phyloP scores from a whole-genome alignment of 2,329 filamentous ascomycete species.

The Graphilbum ipis-grandicollis region DNA sequence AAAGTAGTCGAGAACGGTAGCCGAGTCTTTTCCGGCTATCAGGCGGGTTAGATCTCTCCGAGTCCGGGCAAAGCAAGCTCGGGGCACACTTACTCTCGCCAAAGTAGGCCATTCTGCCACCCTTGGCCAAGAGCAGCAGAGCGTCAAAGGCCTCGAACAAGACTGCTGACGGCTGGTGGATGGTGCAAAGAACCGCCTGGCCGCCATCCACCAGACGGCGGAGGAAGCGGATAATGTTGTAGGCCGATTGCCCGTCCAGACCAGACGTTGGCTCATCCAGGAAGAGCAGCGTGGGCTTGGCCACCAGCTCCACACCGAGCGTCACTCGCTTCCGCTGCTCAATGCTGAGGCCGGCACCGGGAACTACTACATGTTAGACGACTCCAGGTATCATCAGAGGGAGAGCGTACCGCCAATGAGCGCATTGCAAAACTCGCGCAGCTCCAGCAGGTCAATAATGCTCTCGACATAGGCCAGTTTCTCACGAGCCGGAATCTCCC shows the following conservation, averaged over 20 bases:
- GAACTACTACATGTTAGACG: too few species aligned
- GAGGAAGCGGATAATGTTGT: conserved; percentile 45
- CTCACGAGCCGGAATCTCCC: conserved; percentile 42
- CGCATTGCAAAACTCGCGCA: too few species aligned
- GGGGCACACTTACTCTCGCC: too few species aligned
- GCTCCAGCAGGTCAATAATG: conserved; percentile 47
- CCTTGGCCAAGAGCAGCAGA: conserved; percentile 43
- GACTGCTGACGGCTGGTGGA: conserved; percentile 51
- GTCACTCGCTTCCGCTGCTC: conserved; percentile 37
- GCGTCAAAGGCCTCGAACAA: conserved; percentile 50
- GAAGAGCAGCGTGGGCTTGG: conserved; percentile 41
- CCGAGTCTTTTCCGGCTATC: too few species aligned
- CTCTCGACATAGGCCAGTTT: conserved; percentile 63
- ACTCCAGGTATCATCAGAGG: too few species aligned
- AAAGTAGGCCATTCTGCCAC: conserved; percentile 49
- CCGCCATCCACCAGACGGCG: conserved; percentile 47
- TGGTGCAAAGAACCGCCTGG: conserved; percentile 51
- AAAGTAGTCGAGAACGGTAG: too few species aligned
- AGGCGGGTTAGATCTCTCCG: too few species aligned
- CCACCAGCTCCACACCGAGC: conserved; percentile 42
- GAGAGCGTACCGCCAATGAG: too few species aligned
- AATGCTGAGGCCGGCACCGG: conserved; percentile 33
- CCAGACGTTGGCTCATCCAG: conserved; percentile 46
- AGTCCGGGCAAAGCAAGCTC: too few species aligned
- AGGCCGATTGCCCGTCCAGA: conserved; percentile 51